Evolutionary conservation across 2,329 filamentous ascomycete species (phyloP), one percentile per base, ranked within the genome.

Genomic region (Tolypocladium capitatum): DNA sequence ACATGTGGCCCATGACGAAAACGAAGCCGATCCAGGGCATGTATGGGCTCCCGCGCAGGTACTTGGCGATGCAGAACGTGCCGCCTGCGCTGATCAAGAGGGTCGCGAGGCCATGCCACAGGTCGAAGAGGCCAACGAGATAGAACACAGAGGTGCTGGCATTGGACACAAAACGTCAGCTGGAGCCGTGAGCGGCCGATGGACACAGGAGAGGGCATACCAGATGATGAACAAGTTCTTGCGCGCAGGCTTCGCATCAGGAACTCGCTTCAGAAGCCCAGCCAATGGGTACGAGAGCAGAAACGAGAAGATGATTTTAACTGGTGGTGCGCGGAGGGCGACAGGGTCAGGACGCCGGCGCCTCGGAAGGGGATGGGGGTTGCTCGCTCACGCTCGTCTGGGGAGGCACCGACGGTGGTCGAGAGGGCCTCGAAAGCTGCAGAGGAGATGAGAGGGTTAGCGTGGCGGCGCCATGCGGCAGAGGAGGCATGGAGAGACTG

Each of bases 11-110:
- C 91, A 98, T 97, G 49, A 95, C 71, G 61, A 94, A 96, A 45
- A 87, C 73, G 65, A 98, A 98, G 50, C 82, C 89, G 45, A 96
- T 74, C 92, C 92, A 98, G 70, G 92, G 92, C 92, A 98, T 98
- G 62, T 91, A 86, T 1, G 88, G 87, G 20, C 88, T 90, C 33
- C 64, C 66, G 55, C 88, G 78, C 41, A 97, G 71, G 62, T 82
- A 90, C 55, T 84, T 80, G 46, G 91, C 85, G 56, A 98, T 92
- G 53, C 76, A 72, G 62, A 96, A 98, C 45, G 86, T 80, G 45
- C 81, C 90, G 18, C 75, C 78, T 1, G 91, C 81, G 61, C 86
- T 89, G 61, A 94, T 81, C 49, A 85, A 63, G 35, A 98, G 70
- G 2, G 90, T 95, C 35, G 78, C 76, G 14, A 94, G 68, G 48